phyloP scores from a whole-genome alignment of 169 alveolate genomes.

The Eimeria mitis region DNA sequence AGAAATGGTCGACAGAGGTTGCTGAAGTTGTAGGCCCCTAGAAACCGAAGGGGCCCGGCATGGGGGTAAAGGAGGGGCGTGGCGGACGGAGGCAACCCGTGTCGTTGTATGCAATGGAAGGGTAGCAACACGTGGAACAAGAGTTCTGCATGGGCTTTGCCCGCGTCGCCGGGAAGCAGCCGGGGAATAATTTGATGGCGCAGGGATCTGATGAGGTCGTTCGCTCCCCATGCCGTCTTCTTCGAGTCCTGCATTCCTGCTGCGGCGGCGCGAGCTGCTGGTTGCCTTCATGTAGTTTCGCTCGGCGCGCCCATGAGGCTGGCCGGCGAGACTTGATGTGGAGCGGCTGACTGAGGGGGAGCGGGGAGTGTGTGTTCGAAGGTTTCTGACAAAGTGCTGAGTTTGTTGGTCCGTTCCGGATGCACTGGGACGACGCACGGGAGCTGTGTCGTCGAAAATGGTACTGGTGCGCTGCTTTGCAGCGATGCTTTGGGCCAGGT shows the following conservation, averaged over 20 bases:
- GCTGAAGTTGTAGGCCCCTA: background rate
- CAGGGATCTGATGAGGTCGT: background rate
- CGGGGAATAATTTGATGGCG: background rate
- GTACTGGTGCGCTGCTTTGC: conserved; percentile 68
- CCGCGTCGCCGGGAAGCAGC: conserved; percentile 36
- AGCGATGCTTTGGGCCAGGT: conserved; percentile 55
- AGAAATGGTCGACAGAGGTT: background rate
- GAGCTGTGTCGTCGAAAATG: conserved; percentile 11
- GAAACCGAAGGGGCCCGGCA: conserved; percentile 18
- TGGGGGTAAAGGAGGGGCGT: conserved; percentile 53
- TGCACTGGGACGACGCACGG: conserved; percentile 58
- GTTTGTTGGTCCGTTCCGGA: conserved; percentile 56
- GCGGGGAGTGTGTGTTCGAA: conserved; percentile 33
- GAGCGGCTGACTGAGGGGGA: conserved; percentile 56
- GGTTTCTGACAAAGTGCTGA: conserved; percentile 39
- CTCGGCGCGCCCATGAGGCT: conserved; percentile 22
- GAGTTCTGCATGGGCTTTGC: conserved; percentile 34
- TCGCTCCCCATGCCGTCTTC: background rate
- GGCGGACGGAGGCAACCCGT: conserved; percentile 15
- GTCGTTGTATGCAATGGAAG: background rate
- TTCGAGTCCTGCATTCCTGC: conserved; percentile 16
- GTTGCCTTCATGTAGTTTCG: conserved; percentile 48
- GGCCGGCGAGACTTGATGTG: conserved; percentile 5
- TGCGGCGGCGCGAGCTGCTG: conserved; percentile 74
- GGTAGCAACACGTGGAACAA: background rate